Evolutionary conservation across 257 asterid species (phyloP).

Genomic region (Fraxinus pennsylvanica): DNA sequence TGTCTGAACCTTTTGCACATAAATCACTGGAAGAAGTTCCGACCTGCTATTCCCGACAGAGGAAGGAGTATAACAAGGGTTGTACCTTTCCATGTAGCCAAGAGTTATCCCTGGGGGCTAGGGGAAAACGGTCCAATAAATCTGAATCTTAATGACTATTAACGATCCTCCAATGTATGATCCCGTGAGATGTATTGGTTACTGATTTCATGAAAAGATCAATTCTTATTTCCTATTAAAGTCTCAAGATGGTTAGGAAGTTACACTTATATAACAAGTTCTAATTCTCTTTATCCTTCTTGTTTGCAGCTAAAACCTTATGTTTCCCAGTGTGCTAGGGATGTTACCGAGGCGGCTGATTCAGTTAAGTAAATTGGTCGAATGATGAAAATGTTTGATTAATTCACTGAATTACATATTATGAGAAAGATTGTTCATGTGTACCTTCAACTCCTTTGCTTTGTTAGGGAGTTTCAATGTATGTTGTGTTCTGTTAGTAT

Average conservation of each 20-base stretch:
- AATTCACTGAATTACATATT: neutral
- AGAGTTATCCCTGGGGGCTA: no score
- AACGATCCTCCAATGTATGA: neutral
- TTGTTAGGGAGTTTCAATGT: neutral
- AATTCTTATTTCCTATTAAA: neutral
- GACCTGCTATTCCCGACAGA: no score
- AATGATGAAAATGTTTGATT: conserved; percentile 10
- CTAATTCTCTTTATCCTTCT: neutral
- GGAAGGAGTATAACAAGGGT: no score
- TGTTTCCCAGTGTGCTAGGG: conserved; percentile 61
- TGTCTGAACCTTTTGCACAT: neutral
- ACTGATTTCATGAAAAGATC: no score
- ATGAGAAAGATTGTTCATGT: neutral
- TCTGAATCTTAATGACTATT: neutral
- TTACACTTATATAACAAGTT: neutral
- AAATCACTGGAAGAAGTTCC: neutral
- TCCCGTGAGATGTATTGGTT: neutral
- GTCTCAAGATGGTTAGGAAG: neutral
- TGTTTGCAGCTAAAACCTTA: conserved; percentile 66
- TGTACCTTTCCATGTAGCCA: no score
- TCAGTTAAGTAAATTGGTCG: conserved; percentile 27
- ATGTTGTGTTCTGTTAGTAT: neutral
- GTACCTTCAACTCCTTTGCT: neutral
- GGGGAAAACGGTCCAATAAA: no score
- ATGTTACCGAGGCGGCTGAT: conserved; percentile 25